These are phyloP conservation scores for Leishmania braziliensis DNA, from an alignment of 208 protist genomes.

Conservation along the genomic window DNA sequence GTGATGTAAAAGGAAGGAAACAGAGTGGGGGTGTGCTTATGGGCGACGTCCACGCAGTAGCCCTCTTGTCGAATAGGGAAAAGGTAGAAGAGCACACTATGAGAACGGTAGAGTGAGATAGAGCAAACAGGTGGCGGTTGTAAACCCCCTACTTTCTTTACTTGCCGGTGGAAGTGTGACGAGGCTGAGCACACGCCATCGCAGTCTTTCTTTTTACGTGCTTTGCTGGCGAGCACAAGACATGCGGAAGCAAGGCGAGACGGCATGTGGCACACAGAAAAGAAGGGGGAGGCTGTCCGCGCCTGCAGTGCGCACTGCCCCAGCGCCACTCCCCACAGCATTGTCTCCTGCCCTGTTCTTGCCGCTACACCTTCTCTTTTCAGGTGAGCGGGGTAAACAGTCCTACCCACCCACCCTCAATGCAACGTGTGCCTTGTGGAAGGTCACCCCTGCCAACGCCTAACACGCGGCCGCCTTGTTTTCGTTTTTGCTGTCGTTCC, in stretches of 20 bases:
- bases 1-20: background rate
- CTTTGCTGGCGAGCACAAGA: background rate
- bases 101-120: background rate
- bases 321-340: background rate
- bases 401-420: background rate
- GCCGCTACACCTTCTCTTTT: background rate
- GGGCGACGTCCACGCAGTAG: background rate
- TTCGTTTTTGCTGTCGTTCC: too few relatives aligned
- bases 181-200: background rate
- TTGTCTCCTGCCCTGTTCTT: background rate
- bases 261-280: background rate
- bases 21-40: background rate
- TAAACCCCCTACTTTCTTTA: background rate
- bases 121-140: background rate
- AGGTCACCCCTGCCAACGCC: background rate
- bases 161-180: background rate
- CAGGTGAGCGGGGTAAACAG: background rate
- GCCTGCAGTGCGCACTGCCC: background rate
- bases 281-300: background rate
- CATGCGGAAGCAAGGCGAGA: background rate
- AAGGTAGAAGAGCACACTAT: background rate
- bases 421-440: background rate
- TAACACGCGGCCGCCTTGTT: background rate
- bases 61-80: background rate
- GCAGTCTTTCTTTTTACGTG: background rate